phyloP scores from a whole-genome alignment of 805 yeast species.

The Sugiyamaella valdiviana region DNA sequence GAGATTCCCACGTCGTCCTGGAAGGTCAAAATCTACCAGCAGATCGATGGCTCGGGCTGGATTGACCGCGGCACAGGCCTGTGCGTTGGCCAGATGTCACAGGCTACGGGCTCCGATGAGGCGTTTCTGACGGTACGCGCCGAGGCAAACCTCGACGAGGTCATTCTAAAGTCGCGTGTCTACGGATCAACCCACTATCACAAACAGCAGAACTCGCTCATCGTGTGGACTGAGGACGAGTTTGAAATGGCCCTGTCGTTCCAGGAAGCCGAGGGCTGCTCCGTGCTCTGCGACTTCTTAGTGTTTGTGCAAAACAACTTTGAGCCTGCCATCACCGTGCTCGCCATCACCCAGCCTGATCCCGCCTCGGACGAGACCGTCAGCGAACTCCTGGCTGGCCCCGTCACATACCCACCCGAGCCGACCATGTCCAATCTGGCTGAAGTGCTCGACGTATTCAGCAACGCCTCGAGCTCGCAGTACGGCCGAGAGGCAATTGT shows the following conservation, averaged over 20 bases:
- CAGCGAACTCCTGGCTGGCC: constrained; percentile 76
- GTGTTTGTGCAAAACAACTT: constrained; percentile 56
- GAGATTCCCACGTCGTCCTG: constrained; percentile 45
- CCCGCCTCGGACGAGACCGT: constrained; percentile 34
- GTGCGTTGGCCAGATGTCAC: constrained; percentile 61
- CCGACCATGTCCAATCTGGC: constrained; percentile 47
- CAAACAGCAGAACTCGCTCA: constrained; percentile 87
- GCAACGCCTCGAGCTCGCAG: constrained; percentile 54
- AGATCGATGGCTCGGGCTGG: constrained; percentile 75
- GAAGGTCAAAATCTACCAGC: constrained; percentile 83
- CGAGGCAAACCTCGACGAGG: constrained; percentile 55
- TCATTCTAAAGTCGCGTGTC: constrained; percentile 58
- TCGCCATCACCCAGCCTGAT: constrained; percentile 53
- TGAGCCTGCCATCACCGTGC: constrained; percentile 63
- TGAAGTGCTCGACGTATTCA: constrained; percentile 50
- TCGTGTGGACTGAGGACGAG: constrained; percentile 86
- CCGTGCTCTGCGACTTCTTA: constrained; percentile 73
- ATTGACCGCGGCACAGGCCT: constrained; percentile 88
- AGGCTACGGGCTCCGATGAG: constrained; percentile 13
- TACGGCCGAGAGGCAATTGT: constrained; percentile 57
- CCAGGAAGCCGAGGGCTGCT: constrained; percentile 88
- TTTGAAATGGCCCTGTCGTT: constrained; percentile 80
- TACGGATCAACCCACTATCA: constrained; percentile 78
- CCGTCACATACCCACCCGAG: constrained; percentile 59
- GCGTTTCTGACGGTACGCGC: constrained; percentile 65